Percentiles rank a stretch among this genome's conserved stretches.
phyloP scores from a whole-genome alignment of 352 stramenopile genomes.

The Plasmopara muralis region DNA sequence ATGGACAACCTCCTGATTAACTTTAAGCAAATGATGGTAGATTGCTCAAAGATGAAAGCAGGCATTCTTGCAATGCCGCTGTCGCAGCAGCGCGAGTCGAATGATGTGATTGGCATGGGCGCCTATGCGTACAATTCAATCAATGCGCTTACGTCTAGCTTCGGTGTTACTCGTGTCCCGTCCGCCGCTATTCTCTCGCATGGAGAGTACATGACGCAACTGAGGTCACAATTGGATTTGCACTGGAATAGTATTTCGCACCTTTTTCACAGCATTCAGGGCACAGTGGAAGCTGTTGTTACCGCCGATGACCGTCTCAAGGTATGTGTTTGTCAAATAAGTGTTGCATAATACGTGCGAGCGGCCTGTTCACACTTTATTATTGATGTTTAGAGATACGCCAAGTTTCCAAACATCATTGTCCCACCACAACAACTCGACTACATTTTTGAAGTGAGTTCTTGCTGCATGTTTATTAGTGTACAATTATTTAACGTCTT shows the following conservation, averaged over 20 bases:
- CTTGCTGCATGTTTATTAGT: neutral
- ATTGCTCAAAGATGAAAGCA: conserved; percentile 75
- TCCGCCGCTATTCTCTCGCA: conserved; percentile 72
- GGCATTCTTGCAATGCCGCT: conserved; percentile 73
- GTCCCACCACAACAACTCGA: conserved; percentile 74
- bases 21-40: conserved; percentile 73
- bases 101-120: conserved; percentile 57
- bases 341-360: neutral
- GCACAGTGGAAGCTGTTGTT: conserved; percentile 53
- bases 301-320: conserved; percentile 57
- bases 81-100: conserved; percentile 59
- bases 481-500: conserved; percentile 7
- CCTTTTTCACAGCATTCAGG: conserved; percentile 73
- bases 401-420: conserved; percentile 57
- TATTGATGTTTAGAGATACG: conserved; percentile 44
- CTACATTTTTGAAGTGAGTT: conserved; percentile 85
- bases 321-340: conserved; percentile 28
- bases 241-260: conserved; percentile 85
- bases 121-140: conserved; percentile 79
- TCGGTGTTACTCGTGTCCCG: conserved; percentile 49
- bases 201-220: conserved; percentile 84
- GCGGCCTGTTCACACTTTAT: conserved; percentile 3
- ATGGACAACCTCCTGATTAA: conserved; percentile 56
- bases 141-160: conserved; percentile 64
- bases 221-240: conserved; percentile 76